A percentile compares a stretch with the other conserved stretches of the same genome.
Evolutionary conservation across 73 alveolate species (phyloP).

Genomic region (Blepharisma stoltei): DNA sequence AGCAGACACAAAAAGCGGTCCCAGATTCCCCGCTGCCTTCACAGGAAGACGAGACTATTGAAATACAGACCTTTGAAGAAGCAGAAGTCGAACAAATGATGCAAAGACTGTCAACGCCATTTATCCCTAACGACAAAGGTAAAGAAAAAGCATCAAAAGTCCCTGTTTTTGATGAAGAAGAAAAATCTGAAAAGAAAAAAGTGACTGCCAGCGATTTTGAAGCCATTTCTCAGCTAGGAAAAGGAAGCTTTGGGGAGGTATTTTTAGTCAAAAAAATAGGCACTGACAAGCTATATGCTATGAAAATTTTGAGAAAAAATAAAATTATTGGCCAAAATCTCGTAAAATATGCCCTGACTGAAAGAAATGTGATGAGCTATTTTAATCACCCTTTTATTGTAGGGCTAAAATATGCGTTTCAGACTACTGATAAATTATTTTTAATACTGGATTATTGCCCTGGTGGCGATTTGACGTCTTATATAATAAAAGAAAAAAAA

Average conservation of each 20-base stretch:
- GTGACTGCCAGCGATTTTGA: slow-evolving; percentile 57
- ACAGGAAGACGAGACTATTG: background rate
- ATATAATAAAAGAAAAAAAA: slow-evolving; percentile 75
- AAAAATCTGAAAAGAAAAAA: background rate
- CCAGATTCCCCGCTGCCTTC: background rate
- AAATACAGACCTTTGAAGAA: background rate
- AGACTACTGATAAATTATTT: slow-evolving; percentile 48
- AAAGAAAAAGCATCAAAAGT: background rate
- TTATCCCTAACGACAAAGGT: background rate
- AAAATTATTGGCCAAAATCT: slow-evolving; percentile 83
- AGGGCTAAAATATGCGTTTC: slow-evolving; percentile 88
- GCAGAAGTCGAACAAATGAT: background rate
- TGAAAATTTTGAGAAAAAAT: slow-evolving; percentile 86
- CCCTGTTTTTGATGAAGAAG: background rate
- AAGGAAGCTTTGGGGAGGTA: slow-evolving; percentile 92
- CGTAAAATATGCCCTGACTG: slow-evolving; percentile 88
- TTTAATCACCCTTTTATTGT: slow-evolving; percentile 93
- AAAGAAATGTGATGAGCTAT: slow-evolving; percentile 88
- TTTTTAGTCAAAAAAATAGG: slow-evolving; percentile 72
- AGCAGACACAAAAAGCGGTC: background rate
- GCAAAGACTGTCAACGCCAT: background rate
- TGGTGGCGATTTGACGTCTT: slow-evolving; percentile 94
- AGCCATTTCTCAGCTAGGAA: slow-evolving; percentile 68
- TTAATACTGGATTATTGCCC: slow-evolving; percentile 92
- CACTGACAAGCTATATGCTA: slow-evolving; percentile 75